Conservation (phyloP, 208 protist genomes). For the Acanthamoeba divionensis region DNA sequence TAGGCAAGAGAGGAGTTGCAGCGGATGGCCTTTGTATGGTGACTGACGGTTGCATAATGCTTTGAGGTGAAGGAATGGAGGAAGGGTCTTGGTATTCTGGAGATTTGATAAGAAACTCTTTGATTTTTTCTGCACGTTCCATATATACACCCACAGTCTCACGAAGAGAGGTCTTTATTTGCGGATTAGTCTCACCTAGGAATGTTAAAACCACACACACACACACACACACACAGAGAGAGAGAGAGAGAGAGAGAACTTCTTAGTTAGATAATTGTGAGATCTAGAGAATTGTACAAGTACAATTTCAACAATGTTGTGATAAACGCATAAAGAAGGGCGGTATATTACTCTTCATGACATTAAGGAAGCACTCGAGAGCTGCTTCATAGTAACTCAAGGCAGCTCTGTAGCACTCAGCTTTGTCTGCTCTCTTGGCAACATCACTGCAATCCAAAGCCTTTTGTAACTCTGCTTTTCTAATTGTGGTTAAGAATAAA, state of each 20-base stretch:
- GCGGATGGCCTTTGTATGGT: background rate
- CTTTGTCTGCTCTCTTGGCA: constrained; percentile 16
- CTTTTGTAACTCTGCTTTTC: background rate
- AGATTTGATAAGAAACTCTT: constrained; percentile 31
- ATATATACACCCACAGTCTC: constrained; percentile 23
- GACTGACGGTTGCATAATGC: background rate
- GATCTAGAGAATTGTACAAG: too few relatives aligned
- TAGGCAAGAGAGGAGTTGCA: background rate
- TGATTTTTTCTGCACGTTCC: constrained; percentile 34
- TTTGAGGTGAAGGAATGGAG: background rate
- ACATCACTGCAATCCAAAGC: background rate
- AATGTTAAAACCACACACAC: too few relatives aligned
- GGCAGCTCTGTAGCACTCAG: background rate
- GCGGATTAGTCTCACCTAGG: constrained; percentile 5
- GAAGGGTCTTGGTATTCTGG: constrained; percentile 12
- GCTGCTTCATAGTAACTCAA: background rate
- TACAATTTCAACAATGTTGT: background rate
- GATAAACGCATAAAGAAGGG: background rate
- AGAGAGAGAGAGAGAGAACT: too few relatives aligned
- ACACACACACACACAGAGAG: too few relatives aligned
- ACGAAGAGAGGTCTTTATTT: constrained; percentile 28
- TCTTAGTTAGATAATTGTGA: too few relatives aligned
- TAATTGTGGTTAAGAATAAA: background rate
- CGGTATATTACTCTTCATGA: background rate
- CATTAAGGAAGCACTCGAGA: background rate